phyloP scores from a whole-genome alignment of 306 rosid species.

The Amphicarpaea edgeworthii region DNA sequence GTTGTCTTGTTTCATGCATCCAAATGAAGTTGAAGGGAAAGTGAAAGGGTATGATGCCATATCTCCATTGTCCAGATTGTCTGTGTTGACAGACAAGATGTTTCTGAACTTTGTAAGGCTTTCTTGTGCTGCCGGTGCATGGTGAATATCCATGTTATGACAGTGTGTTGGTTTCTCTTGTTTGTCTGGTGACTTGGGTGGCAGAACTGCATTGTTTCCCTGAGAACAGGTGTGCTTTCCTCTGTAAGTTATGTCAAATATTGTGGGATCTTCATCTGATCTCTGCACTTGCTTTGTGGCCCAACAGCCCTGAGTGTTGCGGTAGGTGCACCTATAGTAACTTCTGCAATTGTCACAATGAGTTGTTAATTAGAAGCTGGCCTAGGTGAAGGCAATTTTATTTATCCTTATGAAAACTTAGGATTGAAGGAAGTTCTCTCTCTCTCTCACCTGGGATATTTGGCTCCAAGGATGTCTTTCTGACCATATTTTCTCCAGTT shows the following conservation, averaged over 20 bases:
- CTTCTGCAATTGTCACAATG: slow-evolving; percentile 73
- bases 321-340: slow-evolving; percentile 93
- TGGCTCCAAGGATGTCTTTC: slow-evolving; percentile 87
- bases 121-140: slow-evolving; percentile 50
- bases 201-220: slow-evolving; percentile 56
- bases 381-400: background rate
- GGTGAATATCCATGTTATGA: slow-evolving; percentile 40
- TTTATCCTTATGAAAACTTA: slow-evolving; percentile 1
- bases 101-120: slow-evolving; percentile 43
- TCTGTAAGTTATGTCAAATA: slow-evolving; percentile 83
- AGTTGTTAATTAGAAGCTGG: slow-evolving; percentile 44
- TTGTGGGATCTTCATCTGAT: slow-evolving; percentile 79
- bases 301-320: slow-evolving; percentile 79
- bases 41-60: slow-evolving; percentile 59
- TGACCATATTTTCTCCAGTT: slow-evolving; percentile 98
- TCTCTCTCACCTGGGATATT: slow-evolving; percentile 82
- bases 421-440: slow-evolving; percentile 23
- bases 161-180: slow-evolving; percentile 51
- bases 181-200: slow-evolving; percentile 69
- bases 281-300: slow-evolving; percentile 97
- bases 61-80: slow-evolving; percentile 54
- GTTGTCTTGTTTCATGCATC: slow-evolving; percentile 50
- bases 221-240: slow-evolving; percentile 87
- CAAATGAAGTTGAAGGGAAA: slow-evolving; percentile 70
- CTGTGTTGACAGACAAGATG: slow-evolving; percentile 47